Evolutionary conservation across 2,329 filamentous ascomycete species (phyloP).

Genomic region (Aquanectria penicillioides): DNA sequence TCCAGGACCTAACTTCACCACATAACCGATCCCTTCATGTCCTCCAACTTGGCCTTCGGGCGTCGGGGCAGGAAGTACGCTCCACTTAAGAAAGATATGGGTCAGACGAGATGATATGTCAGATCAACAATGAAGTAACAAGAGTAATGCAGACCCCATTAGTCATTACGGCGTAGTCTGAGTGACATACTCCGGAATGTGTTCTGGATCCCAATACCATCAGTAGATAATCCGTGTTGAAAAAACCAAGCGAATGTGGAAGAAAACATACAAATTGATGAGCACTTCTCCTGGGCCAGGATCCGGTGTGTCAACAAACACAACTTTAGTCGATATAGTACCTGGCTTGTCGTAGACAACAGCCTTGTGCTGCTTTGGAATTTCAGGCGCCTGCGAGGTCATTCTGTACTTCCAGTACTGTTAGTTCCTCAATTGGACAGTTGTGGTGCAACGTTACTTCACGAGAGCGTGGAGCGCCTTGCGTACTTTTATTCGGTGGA

Average conservation of each 20-base stretch:
- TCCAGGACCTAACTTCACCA: not conserved
- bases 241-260: too few species aligned
- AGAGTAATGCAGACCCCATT: not conserved
- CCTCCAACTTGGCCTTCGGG: constrained; percentile 13
- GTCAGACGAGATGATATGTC: not conserved
- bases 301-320: not conserved
- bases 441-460: too few species aligned
- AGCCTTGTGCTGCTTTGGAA: constrained; percentile 9
- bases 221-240: not conserved
- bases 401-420: too few species aligned
- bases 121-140: not conserved
- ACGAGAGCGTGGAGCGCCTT: too few species aligned
- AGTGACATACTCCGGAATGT: constrained; percentile 12
- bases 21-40: constrained; percentile 11
- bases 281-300: constrained; percentile 10
- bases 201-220: not conserved
- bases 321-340: constrained; percentile 9
- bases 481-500: too few species aligned
- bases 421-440: too few species aligned
- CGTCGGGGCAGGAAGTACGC: not conserved
- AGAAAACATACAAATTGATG: not conserved
- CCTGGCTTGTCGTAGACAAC: constrained; percentile 9
- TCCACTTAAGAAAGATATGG: not conserved
- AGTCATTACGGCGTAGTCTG: constrained; percentile 7
- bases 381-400: too few species aligned